A percentile compares a stretch with the other conserved stretches of the same genome.
These are phyloP conservation scores for Aurifilum marmelostoma DNA, from an alignment of 2,329 filamentous ascomycete genomes.

Conservation along the genomic window DNA sequence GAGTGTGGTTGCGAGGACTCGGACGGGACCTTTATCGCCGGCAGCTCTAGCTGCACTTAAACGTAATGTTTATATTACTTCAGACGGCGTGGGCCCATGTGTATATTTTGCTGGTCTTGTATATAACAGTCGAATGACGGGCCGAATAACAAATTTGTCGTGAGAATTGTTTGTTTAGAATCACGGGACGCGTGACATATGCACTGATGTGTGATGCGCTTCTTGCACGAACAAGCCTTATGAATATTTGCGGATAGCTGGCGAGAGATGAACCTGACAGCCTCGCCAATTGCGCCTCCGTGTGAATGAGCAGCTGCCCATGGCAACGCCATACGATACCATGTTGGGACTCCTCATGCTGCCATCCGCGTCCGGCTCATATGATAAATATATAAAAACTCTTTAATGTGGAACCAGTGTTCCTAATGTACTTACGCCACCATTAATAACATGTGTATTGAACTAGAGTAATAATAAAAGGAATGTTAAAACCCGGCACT, in stretches of 20 bases:
- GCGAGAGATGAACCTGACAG: neutral
- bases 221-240: neutral
- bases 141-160: neutral
- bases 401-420: neutral
- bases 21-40: constrained; percentile 42
- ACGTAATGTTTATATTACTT: neutral
- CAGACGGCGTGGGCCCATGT: neutral
- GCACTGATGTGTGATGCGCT: neutral
- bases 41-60: constrained; percentile 34
- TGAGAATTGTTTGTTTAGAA: neutral
- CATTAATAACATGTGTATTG: too few species aligned
- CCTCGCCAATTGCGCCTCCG: neutral
- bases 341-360: neutral
- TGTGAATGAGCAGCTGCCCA: neutral
- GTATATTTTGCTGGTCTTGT: neutral
- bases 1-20: constrained; percentile 47
- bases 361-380: too few species aligned
- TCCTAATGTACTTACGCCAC: too few species aligned
- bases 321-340: neutral
- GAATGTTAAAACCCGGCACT: too few species aligned
- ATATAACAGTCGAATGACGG: neutral
- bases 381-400: neutral
- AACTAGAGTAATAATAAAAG: too few species aligned
- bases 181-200: too few species aligned
- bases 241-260: too few species aligned